Evolutionary conservation across 192 early-diverging fungal genomes (phyloP), one percentile per base, ranked within the genome.

Genomic region (Backusella circina): DNA sequence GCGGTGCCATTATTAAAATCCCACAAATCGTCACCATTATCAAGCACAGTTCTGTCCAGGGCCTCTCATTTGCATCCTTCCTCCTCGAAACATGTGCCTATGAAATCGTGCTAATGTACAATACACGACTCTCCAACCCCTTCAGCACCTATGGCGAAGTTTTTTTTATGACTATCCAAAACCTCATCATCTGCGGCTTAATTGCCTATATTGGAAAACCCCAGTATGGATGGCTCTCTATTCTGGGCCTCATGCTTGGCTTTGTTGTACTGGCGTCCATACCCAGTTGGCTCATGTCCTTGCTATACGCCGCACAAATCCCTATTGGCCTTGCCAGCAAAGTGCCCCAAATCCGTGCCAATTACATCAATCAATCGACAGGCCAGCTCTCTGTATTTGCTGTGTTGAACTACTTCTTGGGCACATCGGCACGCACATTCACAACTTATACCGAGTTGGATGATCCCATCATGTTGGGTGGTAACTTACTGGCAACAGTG

Each of bases 1-100:
- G 94, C 44, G 92, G 95, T 26, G 88, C 93, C 38, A 89, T 98
- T 33, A 88, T 98, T 65, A 99, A 99, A 81, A 79, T 99, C 15
- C 98, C 98, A 6, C 97, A 99, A 84, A 97, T 99, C 37, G 79
- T 95, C 81, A 99, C 96, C 71, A 97, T 98, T 47, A 41, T 95
- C 23, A 78, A 81, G 21, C 83, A 89, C 41, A 67, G 80, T 65
- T 94, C 93, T 10, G 90, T 90, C 12, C 80, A 87, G 50, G 97
- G 97, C 0, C 86, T 99, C 47, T 95, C 93, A 12, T 86, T 97
- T 67, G 82, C 86, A 18, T 89, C 91, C 10, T 94, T 94, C 76
- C 79, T 93, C 7, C 84, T 99, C 39, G 98, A 99, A 81, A 92
- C 97, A 13, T 72, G 90, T 30, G 90, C 94, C 36, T 92, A 91